phyloP scores from a whole-genome alignment of 1,139 yeast genomes.

The Taphrina communis region DNA sequence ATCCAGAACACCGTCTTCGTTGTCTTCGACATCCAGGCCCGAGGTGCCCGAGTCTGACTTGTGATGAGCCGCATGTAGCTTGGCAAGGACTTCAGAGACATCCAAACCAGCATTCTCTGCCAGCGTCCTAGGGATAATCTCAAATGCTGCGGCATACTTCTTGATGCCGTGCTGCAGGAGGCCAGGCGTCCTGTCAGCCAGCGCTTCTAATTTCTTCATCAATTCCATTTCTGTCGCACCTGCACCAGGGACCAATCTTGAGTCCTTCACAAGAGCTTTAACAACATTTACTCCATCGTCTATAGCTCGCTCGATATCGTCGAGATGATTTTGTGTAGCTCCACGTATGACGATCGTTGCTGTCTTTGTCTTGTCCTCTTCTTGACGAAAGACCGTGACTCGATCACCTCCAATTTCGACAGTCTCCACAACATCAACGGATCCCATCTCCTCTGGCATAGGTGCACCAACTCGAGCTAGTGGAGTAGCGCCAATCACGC shows the following conservation, averaged over 20 bases:
- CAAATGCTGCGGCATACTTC: slow-evolving; percentile 92
- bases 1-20: slow-evolving; percentile 64
- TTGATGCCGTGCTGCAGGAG: slow-evolving; percentile 90
- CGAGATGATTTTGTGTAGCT: slow-evolving; percentile 93
- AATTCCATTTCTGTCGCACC: slow-evolving; percentile 95
- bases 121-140: slow-evolving; percentile 86
- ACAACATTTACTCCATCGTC: slow-evolving; percentile 95
- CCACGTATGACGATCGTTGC: slow-evolving; percentile 94
- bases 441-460: slow-evolving; percentile 91
- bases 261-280: slow-evolving; percentile 82
- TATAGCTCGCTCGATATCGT: slow-evolving; percentile 94
- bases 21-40: slow-evolving; percentile 79
- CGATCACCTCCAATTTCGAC: slow-evolving; percentile 97
- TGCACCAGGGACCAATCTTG: slow-evolving; percentile 88
- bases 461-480: slow-evolving; percentile 95
- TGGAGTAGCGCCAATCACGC: slow-evolving; percentile 98
- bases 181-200: slow-evolving; percentile 95
- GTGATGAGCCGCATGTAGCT: slow-evolving; percentile 84
- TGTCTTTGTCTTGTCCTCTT: slow-evolving; percentile 65
- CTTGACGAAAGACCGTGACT: slow-evolving; percentile 89
- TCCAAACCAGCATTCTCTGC: slow-evolving; percentile 96
- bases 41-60: slow-evolving; percentile 54
- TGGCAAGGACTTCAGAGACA: slow-evolving; percentile 83
- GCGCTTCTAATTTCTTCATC: slow-evolving; percentile 75
- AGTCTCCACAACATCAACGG: slow-evolving; percentile 84